A percentile compares a stretch with the other conserved stretches of the same genome.
These are phyloP conservation scores for Sedum album DNA, from an alignment of 164 flowering plant species.

Conservation along the genomic window DNA sequence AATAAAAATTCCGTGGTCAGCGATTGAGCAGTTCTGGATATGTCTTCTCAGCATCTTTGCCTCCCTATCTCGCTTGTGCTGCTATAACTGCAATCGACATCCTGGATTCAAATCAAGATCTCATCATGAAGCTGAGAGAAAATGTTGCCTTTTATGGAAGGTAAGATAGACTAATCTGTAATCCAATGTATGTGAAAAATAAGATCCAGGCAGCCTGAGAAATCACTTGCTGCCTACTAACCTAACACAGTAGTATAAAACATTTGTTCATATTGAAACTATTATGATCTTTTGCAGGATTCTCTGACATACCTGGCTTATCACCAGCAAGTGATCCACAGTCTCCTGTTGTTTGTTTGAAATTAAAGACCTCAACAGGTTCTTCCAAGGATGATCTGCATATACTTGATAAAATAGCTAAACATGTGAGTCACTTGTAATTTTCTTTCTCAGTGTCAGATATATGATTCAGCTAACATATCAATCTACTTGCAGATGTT, in stretches of 20 bases:
- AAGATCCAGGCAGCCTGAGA: not conserved
- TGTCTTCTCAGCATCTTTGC: constrained; percentile 98
- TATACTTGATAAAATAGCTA: constrained; percentile 65
- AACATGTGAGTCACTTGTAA: constrained; percentile 38
- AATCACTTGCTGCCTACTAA: not conserved
- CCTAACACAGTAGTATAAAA: too few species aligned
- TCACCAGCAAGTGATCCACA: constrained; percentile 53
- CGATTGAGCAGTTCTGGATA: constrained; percentile 93
- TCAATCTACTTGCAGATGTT: constrained; percentile 44
- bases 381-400: constrained; percentile 42
- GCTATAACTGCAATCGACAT: constrained; percentile 68
- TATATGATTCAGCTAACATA: not conserved
- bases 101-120: constrained; percentile 49
- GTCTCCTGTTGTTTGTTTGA: constrained; percentile 75
- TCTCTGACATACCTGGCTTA: constrained; percentile 53
- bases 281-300: constrained; percentile 35
- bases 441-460: not conserved
- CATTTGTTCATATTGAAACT: not conserved
- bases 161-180: constrained; percentile 24
- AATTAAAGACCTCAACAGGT: constrained; percentile 57
- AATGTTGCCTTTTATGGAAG: constrained; percentile 67
- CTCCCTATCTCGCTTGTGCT: constrained; percentile 92
- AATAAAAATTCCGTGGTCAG: constrained; percentile 27
- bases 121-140: constrained; percentile 38
- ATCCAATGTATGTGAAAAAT: not conserved